Base-by-base conservation (phyloP, 345 rosid species). In the Toxicodendron radicans region DNA sequence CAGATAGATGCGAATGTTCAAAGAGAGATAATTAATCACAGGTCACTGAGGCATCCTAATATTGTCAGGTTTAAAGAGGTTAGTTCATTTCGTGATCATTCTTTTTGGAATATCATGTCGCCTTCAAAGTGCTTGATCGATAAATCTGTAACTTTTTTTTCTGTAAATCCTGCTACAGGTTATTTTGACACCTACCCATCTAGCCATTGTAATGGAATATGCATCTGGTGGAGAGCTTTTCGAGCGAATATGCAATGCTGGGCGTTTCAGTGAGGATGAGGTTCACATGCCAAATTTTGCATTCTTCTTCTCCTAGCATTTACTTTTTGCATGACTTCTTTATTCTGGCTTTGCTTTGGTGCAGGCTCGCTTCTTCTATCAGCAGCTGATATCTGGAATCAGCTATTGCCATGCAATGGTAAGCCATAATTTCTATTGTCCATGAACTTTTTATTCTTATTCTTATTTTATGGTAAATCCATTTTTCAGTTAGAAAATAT, bases 391-490 rank as follows among this genome's bases (percentile, higher is more conserved):
- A 70, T 95, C 96, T 20, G 97, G 99, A 72, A 93, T 95, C 76
- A 90, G 96, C 82, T 95, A 90, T 75, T 93, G 96, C 75, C 99
- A 95, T 78, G 93, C 96, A 12, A 95, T 91, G 99, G 99, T 93
- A 79, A 73, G 64, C 24, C 23, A 6, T 23, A 32, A 23, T 71
- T 68, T 56, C 33, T 58, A 53, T 62, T 54, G 33, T 53, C 20
- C 9, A 11, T 46, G 63, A 27, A 0, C 10, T 45, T 60, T n/a
- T 69, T 58, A 38, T 38, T 38, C 43, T 38, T 38, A 38, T 38
- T 38, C 0, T 38, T 9, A 6, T 38, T 48, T 8, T 27, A 79
- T 85, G 87, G 83, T 82, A 57, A 73, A 71, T 11, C 13, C 13
- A 23, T 64, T 67, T 75, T n/a, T 18, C 1, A 54, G 30, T 59